Conservation (phyloP, 2,329 filamentous ascomycete species). For the Ceratocystis eucalypticola region DNA sequence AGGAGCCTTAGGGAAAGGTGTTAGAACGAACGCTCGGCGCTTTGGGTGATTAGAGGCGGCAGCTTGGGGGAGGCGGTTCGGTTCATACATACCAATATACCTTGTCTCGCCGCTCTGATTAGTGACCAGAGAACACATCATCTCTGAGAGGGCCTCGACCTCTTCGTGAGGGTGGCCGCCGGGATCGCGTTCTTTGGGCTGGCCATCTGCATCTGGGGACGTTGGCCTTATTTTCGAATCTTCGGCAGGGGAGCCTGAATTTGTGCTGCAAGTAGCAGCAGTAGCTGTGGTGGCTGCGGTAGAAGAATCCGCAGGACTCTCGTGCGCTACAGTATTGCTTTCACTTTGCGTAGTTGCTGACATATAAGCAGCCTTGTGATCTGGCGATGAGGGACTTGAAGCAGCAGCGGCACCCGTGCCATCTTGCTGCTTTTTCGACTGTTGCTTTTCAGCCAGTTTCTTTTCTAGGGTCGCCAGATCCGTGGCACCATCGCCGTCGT, state of each 20-base stretch:
- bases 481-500: conserved; percentile 69
- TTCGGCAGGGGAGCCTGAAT: not conserved
- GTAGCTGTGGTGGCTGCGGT: not conserved
- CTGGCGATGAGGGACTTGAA: conserved; percentile 41
- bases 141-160: conserved; percentile 80
- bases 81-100: conserved; percentile 61
- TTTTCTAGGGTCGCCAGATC: conserved; percentile 83
- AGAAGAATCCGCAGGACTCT: conserved; percentile 40
- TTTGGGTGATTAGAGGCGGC: conserved; percentile 8
- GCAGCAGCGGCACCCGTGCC: conserved; percentile 34
- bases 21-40: too few relatives aligned
- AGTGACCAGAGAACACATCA: conserved; percentile 97
- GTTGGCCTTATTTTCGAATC: conserved; percentile 23
- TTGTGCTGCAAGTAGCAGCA: not conserved
- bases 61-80: not conserved
- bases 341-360: conserved; percentile 26
- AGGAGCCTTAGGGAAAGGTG: conserved; percentile 50
- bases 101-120: conserved; percentile 89
- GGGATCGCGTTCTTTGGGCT: conserved; percentile 28
- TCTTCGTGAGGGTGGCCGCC: conserved; percentile 35
- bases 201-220: conserved; percentile 29
- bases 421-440: conserved; percentile 27
- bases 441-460: conserved; percentile 46
- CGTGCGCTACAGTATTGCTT: conserved; percentile 34
- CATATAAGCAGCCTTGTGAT: conserved; percentile 31